phyloP scores from a whole-genome alignment of 2,329 filamentous ascomycete genomes.

The Hirsutella thompsonii region DNA sequence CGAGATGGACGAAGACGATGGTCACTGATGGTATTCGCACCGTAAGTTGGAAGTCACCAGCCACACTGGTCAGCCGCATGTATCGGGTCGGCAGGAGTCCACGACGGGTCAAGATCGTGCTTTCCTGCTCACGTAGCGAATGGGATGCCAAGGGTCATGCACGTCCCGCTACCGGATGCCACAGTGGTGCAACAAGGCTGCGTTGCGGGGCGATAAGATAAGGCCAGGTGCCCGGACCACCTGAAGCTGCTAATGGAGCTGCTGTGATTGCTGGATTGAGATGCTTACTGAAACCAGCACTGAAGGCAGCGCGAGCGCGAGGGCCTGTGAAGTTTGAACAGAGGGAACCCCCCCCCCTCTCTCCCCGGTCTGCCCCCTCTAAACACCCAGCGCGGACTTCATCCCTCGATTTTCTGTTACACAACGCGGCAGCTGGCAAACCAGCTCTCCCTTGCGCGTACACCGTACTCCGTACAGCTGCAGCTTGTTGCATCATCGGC shows the following conservation, averaged over 20 bases:
- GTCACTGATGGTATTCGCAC: neutral
- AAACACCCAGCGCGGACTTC: neutral
- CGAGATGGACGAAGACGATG: neutral
- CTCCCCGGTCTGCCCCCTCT: neutral
- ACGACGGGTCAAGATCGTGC: neutral
- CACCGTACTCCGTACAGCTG: neutral
- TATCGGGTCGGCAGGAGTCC: too few relatives aligned
- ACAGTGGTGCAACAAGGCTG: neutral
- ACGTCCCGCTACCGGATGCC: neutral
- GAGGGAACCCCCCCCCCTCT: too few relatives aligned
- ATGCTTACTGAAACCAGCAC: too few relatives aligned
- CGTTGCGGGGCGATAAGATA: slow-evolving; percentile 5
- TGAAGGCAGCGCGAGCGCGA: too few relatives aligned
- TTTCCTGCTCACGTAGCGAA: too few relatives aligned
- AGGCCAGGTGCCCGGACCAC: neutral
- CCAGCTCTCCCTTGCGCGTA: neutral
- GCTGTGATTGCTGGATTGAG: slow-evolving; percentile 4
- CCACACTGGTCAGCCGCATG: too few relatives aligned
- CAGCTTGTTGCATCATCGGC: slow-evolving; percentile 1
- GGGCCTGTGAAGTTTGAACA: too few relatives aligned
- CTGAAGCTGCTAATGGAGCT: slow-evolving; percentile 1
- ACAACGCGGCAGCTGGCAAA: neutral
- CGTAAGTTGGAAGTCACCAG: too few relatives aligned
- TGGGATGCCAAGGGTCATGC: too few relatives aligned
- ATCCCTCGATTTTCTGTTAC: neutral